phyloP scores from a whole-genome alignment of 176 grass and related monocot genomes.

The Urochloa ruziziensis region DNA sequence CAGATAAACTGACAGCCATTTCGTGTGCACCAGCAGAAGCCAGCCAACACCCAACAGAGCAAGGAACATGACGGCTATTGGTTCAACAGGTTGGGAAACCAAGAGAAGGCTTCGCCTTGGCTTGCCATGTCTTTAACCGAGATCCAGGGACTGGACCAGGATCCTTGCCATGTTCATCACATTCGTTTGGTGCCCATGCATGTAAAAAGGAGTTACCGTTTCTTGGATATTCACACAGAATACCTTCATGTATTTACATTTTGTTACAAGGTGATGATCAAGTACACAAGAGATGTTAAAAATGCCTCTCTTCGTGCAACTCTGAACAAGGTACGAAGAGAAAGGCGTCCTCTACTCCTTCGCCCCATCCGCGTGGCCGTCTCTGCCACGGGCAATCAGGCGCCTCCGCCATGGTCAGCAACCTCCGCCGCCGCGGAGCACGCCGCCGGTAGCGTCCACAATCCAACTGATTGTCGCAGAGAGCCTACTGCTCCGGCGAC shows the following conservation, averaged over 20 bases:
- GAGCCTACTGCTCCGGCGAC: not conserved
- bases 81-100: no score
- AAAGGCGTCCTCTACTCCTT: not conserved
- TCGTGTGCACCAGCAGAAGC: no score
- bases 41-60: not conserved
- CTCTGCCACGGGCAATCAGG: no score
- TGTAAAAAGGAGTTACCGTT: not conserved
- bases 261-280: not conserved
- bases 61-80: not conserved
- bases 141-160: not conserved
- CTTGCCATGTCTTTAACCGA: not conserved
- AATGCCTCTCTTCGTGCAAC: not conserved
- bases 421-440: no score
- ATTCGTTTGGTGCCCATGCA: not conserved
- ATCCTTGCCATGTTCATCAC: not conserved
- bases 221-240: not conserved
- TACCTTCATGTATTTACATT: no score
- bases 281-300: conserved; percentile 8
- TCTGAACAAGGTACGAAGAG: not conserved
- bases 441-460: not conserved
- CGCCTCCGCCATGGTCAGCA: not conserved
- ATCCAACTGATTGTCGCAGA: not conserved
- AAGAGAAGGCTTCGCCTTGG: no score
- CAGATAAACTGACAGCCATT: no score
- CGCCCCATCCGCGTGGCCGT: not conserved